Base-by-base conservation (phyloP, 371 early-diverging fungal species). In the Mortierella sp. region DNA sequence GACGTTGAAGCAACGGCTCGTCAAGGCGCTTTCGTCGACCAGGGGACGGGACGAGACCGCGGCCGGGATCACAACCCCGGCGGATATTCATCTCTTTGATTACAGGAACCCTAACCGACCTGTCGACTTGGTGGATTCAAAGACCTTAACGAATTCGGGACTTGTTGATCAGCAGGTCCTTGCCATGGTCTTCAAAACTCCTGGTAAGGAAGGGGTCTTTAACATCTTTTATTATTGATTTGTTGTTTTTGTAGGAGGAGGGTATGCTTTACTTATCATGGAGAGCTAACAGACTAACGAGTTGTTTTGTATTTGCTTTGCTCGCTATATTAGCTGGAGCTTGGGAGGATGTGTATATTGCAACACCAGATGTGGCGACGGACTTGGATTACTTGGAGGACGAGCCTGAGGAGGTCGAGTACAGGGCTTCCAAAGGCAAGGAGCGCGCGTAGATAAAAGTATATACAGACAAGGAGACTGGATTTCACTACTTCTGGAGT, bases 141-240 rank as follows among this genome's bases (percentile, higher is more conserved):
- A 85, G 57, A 76, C 86, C 24, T 48, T 82, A 47, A 14, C 70
- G 1, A 77, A 57, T 34, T 78, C 82, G 5, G 86, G 86, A 71
- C 75, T 85, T 45, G 82, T 79, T 26, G 86, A 85, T 24, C 86
- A 85, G 26, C 86, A 85, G 54, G 73, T 82, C 14, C 58, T 85
- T 70, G 82, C 82, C 42, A 74, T 85, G 86, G 77, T 80, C 7
- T 73, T 79, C 44, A 81, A 72, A 78, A 77, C 70, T 65, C 50
- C 74, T 19, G 44, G 86, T 85, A 84, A 73, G 28, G 21, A 3
- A 44, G 42, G 42, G 42, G 5, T 38, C 42, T 26, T 0, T 11
- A 34, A 68, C 42, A 5, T 50, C 48, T n/a, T 34, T 60, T 31
- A 13, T 74, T 72, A 71, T 58, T n/a, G n/a, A 8, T 9, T 38